Evolutionary conservation across 768 basidiomycete species (phyloP), one percentile per base, ranked within the genome.

Genomic region (Amanita inopinata): DNA sequence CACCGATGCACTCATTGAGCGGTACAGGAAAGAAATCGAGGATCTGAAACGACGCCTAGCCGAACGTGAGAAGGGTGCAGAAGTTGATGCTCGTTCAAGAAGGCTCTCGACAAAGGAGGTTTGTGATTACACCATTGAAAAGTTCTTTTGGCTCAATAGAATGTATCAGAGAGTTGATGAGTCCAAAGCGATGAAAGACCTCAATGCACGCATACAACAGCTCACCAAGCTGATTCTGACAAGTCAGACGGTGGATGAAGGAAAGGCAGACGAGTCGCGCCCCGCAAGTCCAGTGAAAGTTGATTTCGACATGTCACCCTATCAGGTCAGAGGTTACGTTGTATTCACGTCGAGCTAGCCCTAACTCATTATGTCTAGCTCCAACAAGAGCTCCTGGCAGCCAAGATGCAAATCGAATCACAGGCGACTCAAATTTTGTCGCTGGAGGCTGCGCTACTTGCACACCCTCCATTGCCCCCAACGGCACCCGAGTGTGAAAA

Each of bases 1-100:
- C 52, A 91, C 89, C 0, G 88, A 92, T 47, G 93, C 91, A 0
- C 71, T 96, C 30, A 86, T 99, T 48, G 89, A 94, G 65, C 75
- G 90, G 38, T 97, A 98, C 58, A 77, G 88, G 51, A 87, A 85
- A 53, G 91, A 98, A 63, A 94, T 99, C 42, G 92, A 93, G 37
- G 83, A 86, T 31, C 76, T 99, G 40, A 86, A 82, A 65, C 64
- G 59, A 2, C 74, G 88, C 31, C 68, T 93, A 31, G 62, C 70
- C 10, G 84, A 86, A 48, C 67, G 78, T 28, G 83, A 86, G 56
- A 72, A 75, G 6, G 81, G 81, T 38, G 79, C 75, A 10, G 64
- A 67, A 40, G 64, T 67, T 19, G 25, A 35, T 4, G 19, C 18
- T 17, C 60, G 64, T 27, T 60, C 64, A 43, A 63, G 76, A 44